Conservation (phyloP, 116 monocot genomes). For the Zostera marina region DNA sequence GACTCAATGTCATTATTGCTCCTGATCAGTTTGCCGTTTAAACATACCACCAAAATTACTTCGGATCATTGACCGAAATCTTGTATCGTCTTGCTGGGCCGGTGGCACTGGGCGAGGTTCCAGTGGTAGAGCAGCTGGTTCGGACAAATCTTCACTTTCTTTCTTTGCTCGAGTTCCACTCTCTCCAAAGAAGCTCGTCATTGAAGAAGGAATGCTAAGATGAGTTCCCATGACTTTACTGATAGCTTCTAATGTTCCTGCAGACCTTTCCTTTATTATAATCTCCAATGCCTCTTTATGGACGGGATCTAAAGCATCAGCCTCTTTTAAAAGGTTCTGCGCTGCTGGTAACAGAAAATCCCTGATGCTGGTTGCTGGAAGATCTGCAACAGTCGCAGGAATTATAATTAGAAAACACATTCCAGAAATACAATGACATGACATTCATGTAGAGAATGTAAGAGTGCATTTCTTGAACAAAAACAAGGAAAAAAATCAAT, state of each 20-base stretch:
- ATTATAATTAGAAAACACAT: no score
- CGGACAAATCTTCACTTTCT: conserved; percentile 20
- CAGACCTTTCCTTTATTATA: conserved; percentile 85
- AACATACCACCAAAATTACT: conserved; percentile 79
- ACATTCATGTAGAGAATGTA: no score
- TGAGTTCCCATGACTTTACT: conserved; percentile 90
- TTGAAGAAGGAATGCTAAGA: conserved; percentile 78
- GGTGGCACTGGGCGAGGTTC: conserved; percentile 8
- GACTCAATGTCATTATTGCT: conserved; percentile 20
- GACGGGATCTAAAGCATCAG: conserved; percentile 72
- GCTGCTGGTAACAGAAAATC: conserved; percentile 74
- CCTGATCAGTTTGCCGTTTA: conserved; percentile 38
- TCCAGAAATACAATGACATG: no score
- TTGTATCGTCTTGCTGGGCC: conserved; percentile 50
- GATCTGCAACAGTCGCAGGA: conserved; percentile 17
- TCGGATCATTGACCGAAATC: conserved; percentile 65
- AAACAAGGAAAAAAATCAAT: background rate
- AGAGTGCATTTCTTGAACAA: no score
- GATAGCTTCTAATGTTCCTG: conserved; percentile 65
- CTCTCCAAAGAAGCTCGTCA: conserved; percentile 92
- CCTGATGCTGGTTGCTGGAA: conserved; percentile 50
- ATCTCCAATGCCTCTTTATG: conserved; percentile 97
- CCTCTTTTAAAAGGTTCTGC: conserved; percentile 84
- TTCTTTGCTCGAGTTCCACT: conserved; percentile 41
- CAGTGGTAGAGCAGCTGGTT: background rate